Percentiles rank a stretch among this genome's conserved stretches.
These are phyloP conservation scores for Fusarium sp. DNA, from an alignment of 2,329 filamentous ascomycete genomes.

Conservation along the genomic window DNA sequence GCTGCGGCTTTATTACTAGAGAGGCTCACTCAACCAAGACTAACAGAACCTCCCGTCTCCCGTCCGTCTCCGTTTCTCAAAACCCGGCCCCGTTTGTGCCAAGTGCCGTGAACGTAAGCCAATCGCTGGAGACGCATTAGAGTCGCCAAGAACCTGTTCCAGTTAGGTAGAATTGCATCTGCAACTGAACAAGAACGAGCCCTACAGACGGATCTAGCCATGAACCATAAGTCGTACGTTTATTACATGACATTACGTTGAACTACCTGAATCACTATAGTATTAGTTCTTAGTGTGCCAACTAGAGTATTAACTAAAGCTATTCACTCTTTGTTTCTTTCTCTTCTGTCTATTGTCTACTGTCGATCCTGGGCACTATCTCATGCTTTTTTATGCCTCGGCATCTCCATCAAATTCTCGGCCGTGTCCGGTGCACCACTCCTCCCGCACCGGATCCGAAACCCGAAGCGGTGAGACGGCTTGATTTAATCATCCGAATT, in stretches of 20 bases:
- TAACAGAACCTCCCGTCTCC: background rate
- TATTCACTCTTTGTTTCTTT: background rate
- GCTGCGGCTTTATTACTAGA: background rate
- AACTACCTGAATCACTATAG: background rate
- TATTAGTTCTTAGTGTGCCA: background rate
- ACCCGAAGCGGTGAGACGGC: background rate
- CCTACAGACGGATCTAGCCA: background rate
- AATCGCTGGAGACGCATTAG: background rate
- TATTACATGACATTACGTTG: background rate
- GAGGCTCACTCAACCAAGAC: background rate
- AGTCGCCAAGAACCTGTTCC: background rate
- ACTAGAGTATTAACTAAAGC: background rate
- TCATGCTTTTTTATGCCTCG: background rate
- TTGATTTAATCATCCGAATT: conserved; percentile 1
- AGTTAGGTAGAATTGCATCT: background rate
- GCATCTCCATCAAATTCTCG: background rate
- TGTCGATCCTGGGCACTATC: background rate
- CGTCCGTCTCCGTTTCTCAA: background rate
- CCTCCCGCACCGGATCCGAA: background rate
- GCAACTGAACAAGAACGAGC: background rate
- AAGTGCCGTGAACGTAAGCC: conserved; percentile 2
- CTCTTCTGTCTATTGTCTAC: background rate
- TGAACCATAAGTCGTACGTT: background rate
- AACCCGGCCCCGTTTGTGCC: background rate
- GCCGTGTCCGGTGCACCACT: background rate